These are phyloP conservation scores for Henckelia pumila DNA, from an alignment of 257 asterid genomes.

Conservation along the genomic window DNA sequence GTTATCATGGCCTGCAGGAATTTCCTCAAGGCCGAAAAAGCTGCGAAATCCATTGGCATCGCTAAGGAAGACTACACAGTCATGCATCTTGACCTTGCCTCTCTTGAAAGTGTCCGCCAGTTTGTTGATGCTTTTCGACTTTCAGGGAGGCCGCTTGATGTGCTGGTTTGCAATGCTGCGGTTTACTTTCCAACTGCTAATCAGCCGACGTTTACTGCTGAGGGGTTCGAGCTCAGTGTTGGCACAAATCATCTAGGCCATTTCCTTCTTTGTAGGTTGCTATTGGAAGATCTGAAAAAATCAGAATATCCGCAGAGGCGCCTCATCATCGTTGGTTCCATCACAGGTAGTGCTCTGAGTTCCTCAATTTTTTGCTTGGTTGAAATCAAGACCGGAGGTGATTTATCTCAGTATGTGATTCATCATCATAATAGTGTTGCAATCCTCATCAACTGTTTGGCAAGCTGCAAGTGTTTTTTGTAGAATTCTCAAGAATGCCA, in stretches of 20 bases:
- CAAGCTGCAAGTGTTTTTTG: background rate
- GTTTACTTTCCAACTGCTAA: slow-evolving; percentile 79
- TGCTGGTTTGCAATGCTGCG: slow-evolving; percentile 82
- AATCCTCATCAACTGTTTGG: background rate
- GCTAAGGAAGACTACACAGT: slow-evolving; percentile 65
- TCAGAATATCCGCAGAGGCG: slow-evolving; percentile 65
- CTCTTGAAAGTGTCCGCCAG: slow-evolving; percentile 80
- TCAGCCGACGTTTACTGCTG: slow-evolving; percentile 75
- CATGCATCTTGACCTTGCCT: slow-evolving; percentile 83
- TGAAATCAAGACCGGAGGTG: background rate
- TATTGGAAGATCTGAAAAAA: slow-evolving; percentile 60
- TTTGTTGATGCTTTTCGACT: slow-evolving; percentile 60
- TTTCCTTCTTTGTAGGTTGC: slow-evolving; percentile 62
- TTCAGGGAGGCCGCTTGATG: slow-evolving; percentile 67
- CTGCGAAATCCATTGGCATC: slow-evolving; percentile 68
- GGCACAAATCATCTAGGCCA: slow-evolving; percentile 86
- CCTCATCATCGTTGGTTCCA: slow-evolving; percentile 79
- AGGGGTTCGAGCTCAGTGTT: slow-evolving; percentile 83
- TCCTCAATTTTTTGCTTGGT: background rate
- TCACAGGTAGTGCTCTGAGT: slow-evolving; percentile 52
- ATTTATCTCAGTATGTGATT: background rate
- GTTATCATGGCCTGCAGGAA: slow-evolving; percentile 85
- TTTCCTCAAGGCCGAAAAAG: slow-evolving; percentile 83
- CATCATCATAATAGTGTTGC: background rate
- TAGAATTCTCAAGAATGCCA: too few species aligned